A percentile compares a stretch with the other conserved stretches of the same genome.
phyloP scores from a whole-genome alignment of 805 yeast species.

The Pichia rugopelliculosa region DNA sequence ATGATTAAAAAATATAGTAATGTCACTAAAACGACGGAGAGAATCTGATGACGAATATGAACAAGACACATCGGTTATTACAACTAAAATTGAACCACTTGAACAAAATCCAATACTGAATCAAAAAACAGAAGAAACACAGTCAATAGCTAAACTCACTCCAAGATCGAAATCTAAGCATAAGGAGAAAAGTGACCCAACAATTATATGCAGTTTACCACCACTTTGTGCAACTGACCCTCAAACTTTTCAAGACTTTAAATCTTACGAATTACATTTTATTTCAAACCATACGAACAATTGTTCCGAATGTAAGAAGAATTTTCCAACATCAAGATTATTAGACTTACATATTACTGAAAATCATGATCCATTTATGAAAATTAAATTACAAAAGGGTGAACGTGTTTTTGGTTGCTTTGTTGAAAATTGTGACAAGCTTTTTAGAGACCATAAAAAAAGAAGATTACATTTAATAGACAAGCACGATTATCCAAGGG shows the following conservation, averaged over 20 bases:
- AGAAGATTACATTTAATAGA: slow-evolving; percentile 43
- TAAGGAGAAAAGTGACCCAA: background rate
- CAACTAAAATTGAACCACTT: background rate
- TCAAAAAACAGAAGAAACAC: background rate
- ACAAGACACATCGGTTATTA: background rate
- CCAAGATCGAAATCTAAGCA: background rate
- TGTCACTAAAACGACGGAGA: slow-evolving; percentile 10
- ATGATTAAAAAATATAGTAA: background rate
- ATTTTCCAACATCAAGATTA: slow-evolving; percentile 37
- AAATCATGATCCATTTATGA: slow-evolving; percentile 42
- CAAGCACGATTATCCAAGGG: slow-evolving; percentile 42
- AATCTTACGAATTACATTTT: slow-evolving; percentile 22
- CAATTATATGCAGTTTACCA: slow-evolving; percentile 17
- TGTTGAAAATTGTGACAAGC: slow-evolving; percentile 32
- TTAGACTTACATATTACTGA: slow-evolving; percentile 46
- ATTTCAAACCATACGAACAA: slow-evolving; percentile 21
- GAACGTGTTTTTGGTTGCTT: slow-evolving; percentile 37
- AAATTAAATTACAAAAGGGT: slow-evolving; percentile 32
- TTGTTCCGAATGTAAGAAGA: slow-evolving; percentile 32
- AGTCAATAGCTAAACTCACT: background rate
- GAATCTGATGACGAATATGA: slow-evolving; percentile 10
- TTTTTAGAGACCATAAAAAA: slow-evolving; percentile 32
- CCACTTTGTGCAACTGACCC: slow-evolving; percentile 17
- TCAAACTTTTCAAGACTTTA: slow-evolving; percentile 5
- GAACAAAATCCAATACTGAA: background rate